Conservation (phyloP, 73 alveolate species). For the Durusdinium trenchii region DNA sequence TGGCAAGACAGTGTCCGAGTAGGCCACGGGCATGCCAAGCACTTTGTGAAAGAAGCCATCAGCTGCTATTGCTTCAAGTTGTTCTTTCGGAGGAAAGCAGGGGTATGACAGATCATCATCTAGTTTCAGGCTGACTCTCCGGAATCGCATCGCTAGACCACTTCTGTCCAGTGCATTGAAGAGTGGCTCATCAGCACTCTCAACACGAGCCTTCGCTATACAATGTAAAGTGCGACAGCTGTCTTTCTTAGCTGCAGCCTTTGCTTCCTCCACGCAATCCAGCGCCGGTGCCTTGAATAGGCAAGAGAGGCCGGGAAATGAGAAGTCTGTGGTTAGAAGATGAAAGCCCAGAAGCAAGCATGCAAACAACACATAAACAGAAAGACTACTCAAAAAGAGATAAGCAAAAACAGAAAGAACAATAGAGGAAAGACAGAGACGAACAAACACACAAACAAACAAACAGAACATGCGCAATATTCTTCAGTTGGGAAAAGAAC, state of each 20-base stretch:
- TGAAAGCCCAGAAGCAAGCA: too few relatives aligned
- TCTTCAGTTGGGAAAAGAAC: too few relatives aligned
- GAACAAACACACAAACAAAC: too few relatives aligned
- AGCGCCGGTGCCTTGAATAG: conserved; percentile 7
- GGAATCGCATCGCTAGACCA: conserved; percentile 12
- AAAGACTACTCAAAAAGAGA: too few relatives aligned
- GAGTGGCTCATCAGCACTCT: conserved; percentile 30
- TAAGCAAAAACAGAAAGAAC: too few relatives aligned
- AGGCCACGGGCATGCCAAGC: conserved; percentile 22
- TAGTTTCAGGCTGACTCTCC: not conserved
- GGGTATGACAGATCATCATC: conserved; percentile 13
- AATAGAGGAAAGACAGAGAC: too few relatives aligned
- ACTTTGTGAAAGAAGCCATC: not conserved
- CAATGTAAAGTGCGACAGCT: not conserved
- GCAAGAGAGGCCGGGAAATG: not conserved
- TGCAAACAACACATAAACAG: too few relatives aligned
- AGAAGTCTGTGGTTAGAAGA: too few relatives aligned
- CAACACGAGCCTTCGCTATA: not conserved
- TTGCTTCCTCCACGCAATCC: conserved; percentile 53
- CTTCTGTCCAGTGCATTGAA: not conserved
- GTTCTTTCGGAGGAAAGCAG: not conserved
- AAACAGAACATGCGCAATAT: too few relatives aligned
- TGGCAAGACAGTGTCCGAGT: not conserved
- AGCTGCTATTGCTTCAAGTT: not conserved
- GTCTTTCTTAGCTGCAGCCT: conserved; percentile 2